These are phyloP conservation scores for Anaeramoeba flamelloides DNA, from an alignment of 78 protist species.

Conservation along the genomic window DNA sequence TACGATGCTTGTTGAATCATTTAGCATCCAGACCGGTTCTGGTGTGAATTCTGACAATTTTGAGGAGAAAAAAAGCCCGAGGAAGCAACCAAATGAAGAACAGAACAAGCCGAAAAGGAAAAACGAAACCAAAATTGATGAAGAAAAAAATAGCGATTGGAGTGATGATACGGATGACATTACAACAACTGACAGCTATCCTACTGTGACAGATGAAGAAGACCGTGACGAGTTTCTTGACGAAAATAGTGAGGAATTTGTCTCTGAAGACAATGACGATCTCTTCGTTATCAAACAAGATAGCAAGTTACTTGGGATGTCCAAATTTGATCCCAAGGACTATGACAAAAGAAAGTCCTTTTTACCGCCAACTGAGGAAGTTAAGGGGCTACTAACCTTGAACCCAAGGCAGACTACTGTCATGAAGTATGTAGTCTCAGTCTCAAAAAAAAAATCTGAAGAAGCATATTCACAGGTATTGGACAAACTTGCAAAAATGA, in stretches of 20 bases:
- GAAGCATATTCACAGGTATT: background rate
- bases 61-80: background rate
- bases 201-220: background rate
- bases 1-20: no score
- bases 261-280: background rate
- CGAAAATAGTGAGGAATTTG: background rate
- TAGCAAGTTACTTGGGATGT: background rate
- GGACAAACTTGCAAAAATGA: background rate
- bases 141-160: no score
- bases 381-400: background rate
- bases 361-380: background rate
- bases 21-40: no score
- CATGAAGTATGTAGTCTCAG: background rate
- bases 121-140: background rate
- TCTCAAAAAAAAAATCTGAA: background rate
- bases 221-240: background rate
- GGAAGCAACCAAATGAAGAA: background rate
- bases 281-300: background rate
- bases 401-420: background rate
- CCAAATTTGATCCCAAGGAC: background rate
- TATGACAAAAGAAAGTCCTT: background rate
- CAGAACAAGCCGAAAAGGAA: background rate
- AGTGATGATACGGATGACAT: no score
- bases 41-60: no score
- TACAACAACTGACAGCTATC: no score